A percentile compares a stretch with the other conserved stretches of the same genome.
Evolutionary conservation across 495 filamentous ascomycete genomes (phyloP).

Genomic region (Amorphotheca resinae): DNA sequence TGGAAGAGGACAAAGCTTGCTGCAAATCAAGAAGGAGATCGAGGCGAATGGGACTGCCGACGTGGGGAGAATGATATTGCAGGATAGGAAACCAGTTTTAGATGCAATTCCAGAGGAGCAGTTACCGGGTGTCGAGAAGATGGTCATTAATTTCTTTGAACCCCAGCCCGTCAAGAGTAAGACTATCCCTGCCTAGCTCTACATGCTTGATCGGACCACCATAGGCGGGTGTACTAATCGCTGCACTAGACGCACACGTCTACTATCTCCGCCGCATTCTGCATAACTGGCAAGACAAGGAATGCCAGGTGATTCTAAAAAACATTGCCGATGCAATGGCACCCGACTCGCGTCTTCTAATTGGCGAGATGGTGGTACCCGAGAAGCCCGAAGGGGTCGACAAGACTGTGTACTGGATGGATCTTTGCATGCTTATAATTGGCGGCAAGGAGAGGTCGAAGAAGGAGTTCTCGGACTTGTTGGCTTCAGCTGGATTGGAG

Average conservation of each 20-base stretch:
- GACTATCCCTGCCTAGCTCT: background rate
- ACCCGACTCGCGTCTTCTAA: conserved; percentile 19
- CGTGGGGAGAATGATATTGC: conserved; percentile 4
- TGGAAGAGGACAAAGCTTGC: conserved; percentile 21
- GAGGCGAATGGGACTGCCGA: background rate
- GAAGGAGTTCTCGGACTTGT: conserved; percentile 20
- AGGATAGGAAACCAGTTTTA: conserved; percentile 8
- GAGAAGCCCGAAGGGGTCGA: conserved; percentile 13
- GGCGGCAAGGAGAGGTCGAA: conserved; percentile 29
- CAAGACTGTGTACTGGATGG: conserved; percentile 24
- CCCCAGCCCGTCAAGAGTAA: conserved; percentile 30
- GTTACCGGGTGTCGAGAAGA: conserved; percentile 24
- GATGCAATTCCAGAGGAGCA: conserved; percentile 6
- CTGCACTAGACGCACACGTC: conserved; percentile 21
- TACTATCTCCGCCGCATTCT: conserved; percentile 28
- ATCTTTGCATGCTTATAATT: conserved; percentile 27
- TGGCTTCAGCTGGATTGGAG: conserved; percentile 21
- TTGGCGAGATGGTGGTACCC: conserved; percentile 24
- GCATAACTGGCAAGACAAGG: conserved; percentile 17
- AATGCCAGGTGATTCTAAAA: conserved; percentile 13
- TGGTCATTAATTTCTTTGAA: conserved; percentile 34
- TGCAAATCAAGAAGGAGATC: conserved; percentile 19
- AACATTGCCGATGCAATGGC: conserved; percentile 16
- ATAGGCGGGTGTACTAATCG: too few species aligned
- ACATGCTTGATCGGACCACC: background rate